phyloP scores from a whole-genome alignment of 495 filamentous ascomycete genomes.

The Xylaria curta region DNA sequence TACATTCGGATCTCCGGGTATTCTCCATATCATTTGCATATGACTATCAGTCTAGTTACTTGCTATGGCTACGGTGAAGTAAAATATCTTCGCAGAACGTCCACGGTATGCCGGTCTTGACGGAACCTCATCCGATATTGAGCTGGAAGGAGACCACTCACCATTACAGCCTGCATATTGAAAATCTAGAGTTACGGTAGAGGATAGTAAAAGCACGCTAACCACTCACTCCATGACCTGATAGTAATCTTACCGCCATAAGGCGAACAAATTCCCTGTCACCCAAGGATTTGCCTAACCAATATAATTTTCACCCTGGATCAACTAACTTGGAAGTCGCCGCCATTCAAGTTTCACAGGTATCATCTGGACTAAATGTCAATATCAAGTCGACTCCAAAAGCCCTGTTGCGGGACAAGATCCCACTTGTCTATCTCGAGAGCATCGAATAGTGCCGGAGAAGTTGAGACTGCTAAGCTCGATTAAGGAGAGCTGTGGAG shows the following conservation, averaged over 20 bases:
- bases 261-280: slow-evolving; percentile 16
- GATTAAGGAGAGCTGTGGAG: not conserved
- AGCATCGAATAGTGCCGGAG: not conserved
- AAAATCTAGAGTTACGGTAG: not conserved
- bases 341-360: not conserved
- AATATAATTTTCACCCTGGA: slow-evolving; percentile 6
- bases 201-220: not conserved
- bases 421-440: not conserved
- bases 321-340: not conserved
- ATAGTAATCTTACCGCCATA: slow-evolving; percentile 9
- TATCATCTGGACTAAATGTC: not conserved
- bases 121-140: not conserved
- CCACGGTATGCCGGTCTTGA: not conserved
- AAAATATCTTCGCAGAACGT: not conserved
- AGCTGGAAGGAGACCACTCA: not conserved
- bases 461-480: not conserved
- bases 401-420: not conserved
- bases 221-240: not conserved
- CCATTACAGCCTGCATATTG: not conserved
- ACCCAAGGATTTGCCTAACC: not conserved
- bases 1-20: not conserved
- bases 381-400: not conserved
- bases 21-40: not conserved
- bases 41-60: not conserved
- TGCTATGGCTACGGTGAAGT: not conserved